Evolutionary conservation across 2,329 filamentous ascomycete genomes (phyloP).

Genomic region (Penicillium sclerotiorum): DNA sequence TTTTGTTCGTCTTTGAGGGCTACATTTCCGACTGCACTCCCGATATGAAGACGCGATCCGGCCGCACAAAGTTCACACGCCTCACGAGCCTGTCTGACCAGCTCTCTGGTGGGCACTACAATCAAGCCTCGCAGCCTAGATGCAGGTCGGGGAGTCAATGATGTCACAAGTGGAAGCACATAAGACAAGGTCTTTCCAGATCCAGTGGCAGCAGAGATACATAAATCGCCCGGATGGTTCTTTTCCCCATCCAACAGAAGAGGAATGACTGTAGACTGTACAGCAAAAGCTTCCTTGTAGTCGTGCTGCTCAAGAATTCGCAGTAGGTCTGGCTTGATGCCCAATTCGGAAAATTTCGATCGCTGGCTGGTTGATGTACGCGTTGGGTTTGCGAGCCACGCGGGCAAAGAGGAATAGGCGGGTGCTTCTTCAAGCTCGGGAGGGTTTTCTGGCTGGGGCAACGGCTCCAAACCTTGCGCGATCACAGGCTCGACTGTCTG

Average conservation of each 20-base stretch:
- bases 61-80: constrained; percentile 73
- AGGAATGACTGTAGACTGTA: constrained; percentile 79
- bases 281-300: constrained; percentile 72
- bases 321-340: constrained; percentile 63
- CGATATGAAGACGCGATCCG: constrained; percentile 74
- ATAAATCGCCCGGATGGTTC: constrained; percentile 71
- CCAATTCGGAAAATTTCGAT: constrained; percentile 65
- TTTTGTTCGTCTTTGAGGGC: constrained; percentile 68
- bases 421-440: constrained; percentile 61
- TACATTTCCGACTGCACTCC: constrained; percentile 79
- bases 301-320: constrained; percentile 68
- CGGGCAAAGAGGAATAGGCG: constrained; percentile 75
- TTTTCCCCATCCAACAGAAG: constrained; percentile 69
- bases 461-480: constrained; percentile 67
- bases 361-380: constrained; percentile 64
- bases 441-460: constrained; percentile 70
- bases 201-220: constrained; percentile 89
- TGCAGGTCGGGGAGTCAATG: constrained; percentile 65
- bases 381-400: constrained; percentile 79
- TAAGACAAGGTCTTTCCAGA: constrained; percentile 96
- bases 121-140: constrained; percentile 77
- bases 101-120: constrained; percentile 85
- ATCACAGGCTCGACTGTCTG: constrained; percentile 38
- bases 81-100: constrained; percentile 83
- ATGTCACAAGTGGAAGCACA: constrained; percentile 79